These are phyloP conservation scores for Luzula sylvatica DNA, from an alignment of 176 grass and related monocot genomes.

Conservation along the genomic window DNA sequence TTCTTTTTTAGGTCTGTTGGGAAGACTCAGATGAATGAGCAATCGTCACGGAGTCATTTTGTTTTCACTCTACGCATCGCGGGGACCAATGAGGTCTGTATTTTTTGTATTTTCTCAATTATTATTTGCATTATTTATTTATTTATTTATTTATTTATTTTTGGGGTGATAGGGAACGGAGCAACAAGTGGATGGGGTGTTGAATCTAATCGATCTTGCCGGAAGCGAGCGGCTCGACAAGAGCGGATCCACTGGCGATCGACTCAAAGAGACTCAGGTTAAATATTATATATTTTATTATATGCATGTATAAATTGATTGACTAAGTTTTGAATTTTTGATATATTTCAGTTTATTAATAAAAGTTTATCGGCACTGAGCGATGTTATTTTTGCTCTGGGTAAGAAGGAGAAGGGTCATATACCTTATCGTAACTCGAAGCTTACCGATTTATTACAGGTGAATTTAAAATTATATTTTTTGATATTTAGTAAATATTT, in stretches of 20 bases:
- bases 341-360: constrained; percentile 58
- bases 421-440: constrained; percentile 94
- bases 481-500: neutral
- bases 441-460: constrained; percentile 89
- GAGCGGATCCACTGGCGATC: constrained; percentile 81
- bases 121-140: too few species aligned
- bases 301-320: neutral
- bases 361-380: constrained; percentile 86
- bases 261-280: constrained; percentile 93
- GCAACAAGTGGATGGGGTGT: constrained; percentile 68
- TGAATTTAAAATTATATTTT: constrained; percentile 1
- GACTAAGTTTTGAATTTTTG: neutral
- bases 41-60: constrained; percentile 89
- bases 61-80: constrained; percentile 84
- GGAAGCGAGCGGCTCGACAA: constrained; percentile 89
- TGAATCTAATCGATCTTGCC: constrained; percentile 96
- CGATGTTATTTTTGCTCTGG: constrained; percentile 86
- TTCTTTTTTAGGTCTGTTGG: constrained; percentile 59
- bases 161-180: constrained; percentile 46
- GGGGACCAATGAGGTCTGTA: constrained; percentile 65
- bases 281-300: constrained; percentile 1
- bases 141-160: neutral
- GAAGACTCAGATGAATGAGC: constrained; percentile 89
- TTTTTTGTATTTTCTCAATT: neutral
- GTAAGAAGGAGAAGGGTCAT: constrained; percentile 70